Conservation (phyloP, 1,284 basidiomycete species). For the Pulveroboletus sp. region DNA sequence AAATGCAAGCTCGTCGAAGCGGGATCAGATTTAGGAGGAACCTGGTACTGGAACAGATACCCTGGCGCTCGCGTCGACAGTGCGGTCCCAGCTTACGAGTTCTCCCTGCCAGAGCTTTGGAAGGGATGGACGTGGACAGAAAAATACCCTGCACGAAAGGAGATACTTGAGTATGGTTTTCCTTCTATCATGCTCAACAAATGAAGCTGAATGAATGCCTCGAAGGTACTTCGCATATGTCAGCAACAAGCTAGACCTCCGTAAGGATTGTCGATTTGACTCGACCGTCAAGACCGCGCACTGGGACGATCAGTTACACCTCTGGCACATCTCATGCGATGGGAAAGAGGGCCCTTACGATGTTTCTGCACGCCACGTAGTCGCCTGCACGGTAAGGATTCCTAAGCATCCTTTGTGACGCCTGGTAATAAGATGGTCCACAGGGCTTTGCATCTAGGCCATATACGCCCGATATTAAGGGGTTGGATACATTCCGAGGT, state of each 20-base stretch:
- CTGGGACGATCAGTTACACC: background rate
- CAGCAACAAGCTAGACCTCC: background rate
- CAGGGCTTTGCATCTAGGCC: background rate
- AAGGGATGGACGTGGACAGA: background rate
- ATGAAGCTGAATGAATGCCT: too few relatives aligned
- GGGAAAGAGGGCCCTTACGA: background rate
- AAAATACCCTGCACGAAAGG: background rate
- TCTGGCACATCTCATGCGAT: background rate
- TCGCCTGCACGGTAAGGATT: background rate
- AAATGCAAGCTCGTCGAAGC: background rate
- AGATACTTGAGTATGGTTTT: background rate
- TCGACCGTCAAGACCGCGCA: background rate
- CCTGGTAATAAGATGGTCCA: too few relatives aligned
- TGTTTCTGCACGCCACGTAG: background rate
- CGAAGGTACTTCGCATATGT: background rate
- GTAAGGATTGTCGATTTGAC: background rate
- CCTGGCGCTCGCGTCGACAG: background rate
- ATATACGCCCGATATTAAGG: background rate
- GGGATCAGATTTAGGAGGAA: background rate
- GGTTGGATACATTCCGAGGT: background rate
- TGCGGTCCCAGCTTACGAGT: background rate
- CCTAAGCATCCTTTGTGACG: too few relatives aligned
- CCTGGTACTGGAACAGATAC: background rate
- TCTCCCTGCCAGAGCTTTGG: background rate
- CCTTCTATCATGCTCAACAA: too few relatives aligned